phyloP scores from a whole-genome alignment of 495 filamentous ascomycete genomes.

The Stereocaulon alpinum region DNA sequence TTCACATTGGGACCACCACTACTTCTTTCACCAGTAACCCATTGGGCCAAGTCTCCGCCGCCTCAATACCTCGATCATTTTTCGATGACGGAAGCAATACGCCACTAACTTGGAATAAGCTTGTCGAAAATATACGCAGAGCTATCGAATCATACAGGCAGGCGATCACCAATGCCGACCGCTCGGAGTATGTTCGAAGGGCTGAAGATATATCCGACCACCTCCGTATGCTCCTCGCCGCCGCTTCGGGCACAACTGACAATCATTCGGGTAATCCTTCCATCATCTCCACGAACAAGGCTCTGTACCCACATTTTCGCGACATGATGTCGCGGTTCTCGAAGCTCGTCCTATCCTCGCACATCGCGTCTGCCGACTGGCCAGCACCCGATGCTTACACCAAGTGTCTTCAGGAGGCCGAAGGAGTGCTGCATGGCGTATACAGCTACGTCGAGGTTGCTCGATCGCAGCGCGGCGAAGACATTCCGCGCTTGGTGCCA shows the following conservation, averaged over 20 bases:
- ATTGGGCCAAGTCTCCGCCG: conserved; percentile 42
- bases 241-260: conserved; percentile 91
- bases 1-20: conserved; percentile 42
- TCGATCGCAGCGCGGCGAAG: conserved; percentile 78
- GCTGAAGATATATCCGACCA: conserved; percentile 98
- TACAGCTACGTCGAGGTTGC: conserved; percentile 95
- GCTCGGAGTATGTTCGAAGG: conserved; percentile 80
- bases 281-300: conserved; percentile 97
- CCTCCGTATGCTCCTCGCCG: conserved; percentile 82
- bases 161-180: conserved; percentile 64
- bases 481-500: conserved; percentile 78
- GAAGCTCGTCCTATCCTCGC: conserved; percentile 94
- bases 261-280: conserved; percentile 98
- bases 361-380: conserved; percentile 93
- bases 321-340: conserved; percentile 99
- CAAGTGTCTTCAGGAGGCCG: conserved; percentile 91
- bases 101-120: conserved; percentile 73
- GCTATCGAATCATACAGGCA: conserved; percentile 82
- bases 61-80: conserved; percentile 65
- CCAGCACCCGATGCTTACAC: conserved; percentile 74
- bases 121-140: conserved; percentile 82
- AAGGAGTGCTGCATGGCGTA: conserved; percentile 85
- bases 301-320: conserved; percentile 90
- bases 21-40: conserved; percentile 56
- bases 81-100: conserved; percentile 70